Evolutionary conservation across 1,284 basidiomycete genomes (phyloP), one percentile per base, ranked within the genome.

Genomic region (Naganishia sp.): DNA sequence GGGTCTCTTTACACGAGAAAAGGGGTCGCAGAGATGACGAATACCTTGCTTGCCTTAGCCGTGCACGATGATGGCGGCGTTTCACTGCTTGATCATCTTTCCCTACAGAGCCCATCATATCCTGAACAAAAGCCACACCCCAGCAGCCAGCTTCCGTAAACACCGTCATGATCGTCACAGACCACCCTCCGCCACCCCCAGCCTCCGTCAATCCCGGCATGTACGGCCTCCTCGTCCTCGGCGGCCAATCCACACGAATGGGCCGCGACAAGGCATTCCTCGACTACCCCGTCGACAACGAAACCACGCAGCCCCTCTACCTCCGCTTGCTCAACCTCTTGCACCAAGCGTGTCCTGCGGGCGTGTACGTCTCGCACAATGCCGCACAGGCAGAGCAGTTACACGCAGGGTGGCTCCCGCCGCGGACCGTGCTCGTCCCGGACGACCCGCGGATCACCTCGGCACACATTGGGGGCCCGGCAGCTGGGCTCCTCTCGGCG

Each of bases 231-330:
- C 61, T 67, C 47, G 58, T 67, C 18, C 60, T 63, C 9, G 66
- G 66, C 52, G 66, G 66, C 17, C 58, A 67, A 51, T 67, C 66
- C 47, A 63, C 60, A 32, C 66, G 66, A 25, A 67, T 67, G 66
- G 66, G 66, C 4, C 35, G 61, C 15, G 51, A 53, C 46, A 67
- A 67, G 49, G 51, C 51, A 18, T 62, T 67, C 53, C 60, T 67
- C 39, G 51, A 61, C n/a, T 52, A 56, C 25, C 66, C 66, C 42
- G 28, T 46, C 2, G 31, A 28, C 31, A 13, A 45, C 25, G 45
- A 15, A 51, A 46, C 66, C 46, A 41, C 58, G 11, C 45, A 39
- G 17, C 53, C 60, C 11, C 51, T 67, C 6, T 67, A 62, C 52
- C 41, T 49, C 6, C 66, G 63, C 31, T 41, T 62, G 5, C 46